These are phyloP conservation scores for Meira miltonrushii DNA, from an alignment of 1,284 basidiomycete genomes.

Conservation along the genomic window DNA sequence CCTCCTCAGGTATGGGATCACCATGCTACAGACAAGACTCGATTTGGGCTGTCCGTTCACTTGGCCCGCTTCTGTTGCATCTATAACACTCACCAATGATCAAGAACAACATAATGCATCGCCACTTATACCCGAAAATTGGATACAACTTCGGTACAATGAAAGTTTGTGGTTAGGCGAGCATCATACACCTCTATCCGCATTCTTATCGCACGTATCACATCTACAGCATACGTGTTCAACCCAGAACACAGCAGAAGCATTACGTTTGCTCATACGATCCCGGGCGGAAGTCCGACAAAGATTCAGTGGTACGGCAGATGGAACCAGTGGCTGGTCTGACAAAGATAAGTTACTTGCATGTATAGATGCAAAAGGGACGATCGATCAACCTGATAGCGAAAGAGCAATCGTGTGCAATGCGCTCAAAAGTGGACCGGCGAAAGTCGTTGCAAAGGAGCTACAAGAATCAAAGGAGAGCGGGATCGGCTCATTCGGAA, in stretches of 20 bases:
- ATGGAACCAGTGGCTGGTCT: too few species aligned
- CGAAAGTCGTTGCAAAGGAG: background rate
- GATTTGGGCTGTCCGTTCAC: background rate
- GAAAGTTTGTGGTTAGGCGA: constrained; percentile 11
- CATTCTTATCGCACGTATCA: background rate
- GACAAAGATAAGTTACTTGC: background rate
- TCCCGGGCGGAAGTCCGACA: background rate
- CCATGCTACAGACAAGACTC: background rate
- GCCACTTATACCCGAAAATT: background rate
- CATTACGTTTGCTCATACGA: background rate
- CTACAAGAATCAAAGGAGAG: background rate
- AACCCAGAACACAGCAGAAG: background rate
- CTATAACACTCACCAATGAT: too few species aligned
- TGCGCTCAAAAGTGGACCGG: constrained; percentile 6
- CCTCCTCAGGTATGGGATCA: too few species aligned
- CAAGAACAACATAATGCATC: background rate
- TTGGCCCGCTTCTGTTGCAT: too few species aligned
- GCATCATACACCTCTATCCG: constrained; percentile 1
- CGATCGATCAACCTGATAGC: background rate
- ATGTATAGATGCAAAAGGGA: background rate
- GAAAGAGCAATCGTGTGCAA: background rate
- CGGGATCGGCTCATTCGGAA: background rate
- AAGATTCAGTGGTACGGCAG: background rate
- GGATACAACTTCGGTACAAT: background rate
- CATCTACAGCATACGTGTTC: background rate